Conservation (phyloP, 1,284 basidiomycete species). For the Xanthoconium separans region DNA sequence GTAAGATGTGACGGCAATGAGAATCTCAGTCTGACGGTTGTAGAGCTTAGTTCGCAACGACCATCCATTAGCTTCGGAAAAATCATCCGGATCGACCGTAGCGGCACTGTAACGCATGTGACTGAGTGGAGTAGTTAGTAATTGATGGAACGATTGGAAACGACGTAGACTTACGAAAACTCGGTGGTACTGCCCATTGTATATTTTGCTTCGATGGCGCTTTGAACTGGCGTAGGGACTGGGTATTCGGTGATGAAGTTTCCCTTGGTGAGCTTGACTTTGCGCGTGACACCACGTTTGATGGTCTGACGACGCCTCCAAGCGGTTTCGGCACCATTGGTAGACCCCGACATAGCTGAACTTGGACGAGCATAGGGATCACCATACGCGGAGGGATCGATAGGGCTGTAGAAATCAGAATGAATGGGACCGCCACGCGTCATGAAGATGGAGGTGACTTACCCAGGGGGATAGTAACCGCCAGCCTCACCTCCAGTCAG, state of each 20-base stretch:
- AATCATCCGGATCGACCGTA: slow-evolving; percentile 94
- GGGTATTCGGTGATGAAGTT: slow-evolving; percentile 90
- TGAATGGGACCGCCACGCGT: background rate
- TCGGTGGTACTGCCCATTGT: slow-evolving; percentile 70
- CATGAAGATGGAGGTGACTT: slow-evolving; percentile 28
- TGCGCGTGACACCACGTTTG: slow-evolving; percentile 88
- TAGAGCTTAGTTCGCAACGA: slow-evolving; percentile 84
- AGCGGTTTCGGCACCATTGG: slow-evolving; percentile 68
- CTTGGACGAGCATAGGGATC: slow-evolving; percentile 66
- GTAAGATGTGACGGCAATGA: slow-evolving; percentile 90
- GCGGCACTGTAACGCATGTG: slow-evolving; percentile 94
- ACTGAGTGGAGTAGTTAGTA: slow-evolving; percentile 36
- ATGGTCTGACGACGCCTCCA: slow-evolving; percentile 90
- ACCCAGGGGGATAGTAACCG: slow-evolving; percentile 73
- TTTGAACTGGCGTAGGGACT: slow-evolving; percentile 86
- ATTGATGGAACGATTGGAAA: background rate
- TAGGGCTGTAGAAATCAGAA: slow-evolving; percentile 40
- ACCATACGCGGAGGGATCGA: slow-evolving; percentile 62
- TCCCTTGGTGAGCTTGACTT: slow-evolving; percentile 89
- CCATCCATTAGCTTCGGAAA: slow-evolving; percentile 78
- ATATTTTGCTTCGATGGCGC: slow-evolving; percentile 85
- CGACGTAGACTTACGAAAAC: slow-evolving; percentile 67
- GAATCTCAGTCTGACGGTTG: slow-evolving; percentile 87
- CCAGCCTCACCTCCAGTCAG: slow-evolving; percentile 55
- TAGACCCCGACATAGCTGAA: slow-evolving; percentile 63